phyloP scores from a whole-genome alignment of 2,329 filamentous ascomycete species.

The Apiospora kogelbergensis region DNA sequence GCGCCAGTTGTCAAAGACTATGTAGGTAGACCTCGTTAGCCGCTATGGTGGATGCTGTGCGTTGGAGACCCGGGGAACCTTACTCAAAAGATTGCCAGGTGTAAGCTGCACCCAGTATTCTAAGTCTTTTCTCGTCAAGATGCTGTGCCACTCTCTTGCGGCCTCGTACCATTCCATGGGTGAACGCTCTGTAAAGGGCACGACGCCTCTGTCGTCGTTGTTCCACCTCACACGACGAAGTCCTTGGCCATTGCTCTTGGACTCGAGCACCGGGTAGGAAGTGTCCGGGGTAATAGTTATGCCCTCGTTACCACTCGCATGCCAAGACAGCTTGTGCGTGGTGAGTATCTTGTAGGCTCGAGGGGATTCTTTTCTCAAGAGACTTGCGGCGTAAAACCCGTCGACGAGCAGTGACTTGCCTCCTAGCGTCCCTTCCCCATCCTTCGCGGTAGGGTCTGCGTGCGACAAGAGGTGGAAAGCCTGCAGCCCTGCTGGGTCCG shows the following conservation, averaged over 20 bases:
- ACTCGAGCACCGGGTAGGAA: constrained; percentile 70
- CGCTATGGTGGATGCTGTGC: background rate
- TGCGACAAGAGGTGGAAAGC: constrained; percentile 90
- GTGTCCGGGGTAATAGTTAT: constrained; percentile 74
- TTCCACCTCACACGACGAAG: constrained; percentile 81
- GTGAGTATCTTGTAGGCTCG: constrained; percentile 59
- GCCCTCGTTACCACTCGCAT: constrained; percentile 87
- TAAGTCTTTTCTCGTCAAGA: constrained; percentile 63
- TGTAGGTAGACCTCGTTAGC: background rate
- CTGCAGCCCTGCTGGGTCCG: constrained; percentile 86
- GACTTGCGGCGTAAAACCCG: constrained; percentile 71
- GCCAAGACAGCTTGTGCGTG: constrained; percentile 64
- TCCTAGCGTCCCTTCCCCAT: constrained; percentile 44
- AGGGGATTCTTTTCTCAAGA: constrained; percentile 55
- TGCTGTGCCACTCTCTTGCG: constrained; percentile 69
- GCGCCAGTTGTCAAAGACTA: constrained; percentile 96
- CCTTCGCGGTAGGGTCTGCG: constrained; percentile 26
- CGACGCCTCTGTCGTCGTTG: constrained; percentile 78
- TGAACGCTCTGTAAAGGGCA: constrained; percentile 52
- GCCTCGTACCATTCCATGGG: constrained; percentile 75
- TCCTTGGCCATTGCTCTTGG: constrained; percentile 39
- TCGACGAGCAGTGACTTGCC: constrained; percentile 84
- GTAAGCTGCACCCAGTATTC: constrained; percentile 80
- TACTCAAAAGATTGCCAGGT: constrained; percentile 77
- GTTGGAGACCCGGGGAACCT: constrained; percentile 33